These are phyloP conservation scores for Kurtzmaniella natalensis DNA, from an alignment of 1,139 yeast species.

Conservation along the genomic window DNA sequence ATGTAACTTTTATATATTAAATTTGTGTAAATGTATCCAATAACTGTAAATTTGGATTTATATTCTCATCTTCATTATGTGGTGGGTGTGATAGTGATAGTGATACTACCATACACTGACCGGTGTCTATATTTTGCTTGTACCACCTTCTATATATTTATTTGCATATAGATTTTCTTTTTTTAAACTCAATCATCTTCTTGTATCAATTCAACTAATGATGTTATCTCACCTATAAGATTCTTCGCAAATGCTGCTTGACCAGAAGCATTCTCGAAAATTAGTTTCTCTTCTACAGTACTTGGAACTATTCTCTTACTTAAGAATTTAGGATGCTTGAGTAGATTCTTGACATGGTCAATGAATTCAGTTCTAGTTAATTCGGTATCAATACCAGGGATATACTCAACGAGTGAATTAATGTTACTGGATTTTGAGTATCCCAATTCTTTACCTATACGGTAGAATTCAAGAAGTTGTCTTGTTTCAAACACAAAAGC, in stretches of 20 bases:
- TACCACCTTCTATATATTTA: too few species aligned
- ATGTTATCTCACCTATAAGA: conserved; percentile 52
- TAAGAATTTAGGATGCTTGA: conserved; percentile 83
- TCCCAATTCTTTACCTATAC: conserved; percentile 38
- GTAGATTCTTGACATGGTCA: conserved; percentile 59
- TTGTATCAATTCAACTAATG: conserved; percentile 44
- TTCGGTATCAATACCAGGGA: conserved; percentile 61
- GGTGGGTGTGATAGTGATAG: too few species aligned
- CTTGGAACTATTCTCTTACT: conserved; percentile 65
- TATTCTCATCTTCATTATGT: too few species aligned
- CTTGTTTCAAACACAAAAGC: conserved; percentile 74
- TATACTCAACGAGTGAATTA: conserved; percentile 29
- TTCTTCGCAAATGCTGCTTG: conserved; percentile 40
- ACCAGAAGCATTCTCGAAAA: conserved; percentile 44
- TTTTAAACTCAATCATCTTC: too few species aligned
- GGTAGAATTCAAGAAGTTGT: conserved; percentile 66
- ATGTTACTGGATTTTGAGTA: conserved; percentile 8
- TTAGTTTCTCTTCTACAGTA: conserved; percentile 57
- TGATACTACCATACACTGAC: too few species aligned
- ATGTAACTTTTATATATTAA: too few species aligned
- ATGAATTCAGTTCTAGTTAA: conserved; percentile 54
- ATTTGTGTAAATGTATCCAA: too few species aligned
- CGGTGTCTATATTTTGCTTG: too few species aligned
- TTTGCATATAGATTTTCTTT: too few species aligned
- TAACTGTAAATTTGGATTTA: too few species aligned